phyloP scores from a whole-genome alignment of 2,329 filamentous ascomycete genomes.

The Aspergillus pseudotamarii region DNA sequence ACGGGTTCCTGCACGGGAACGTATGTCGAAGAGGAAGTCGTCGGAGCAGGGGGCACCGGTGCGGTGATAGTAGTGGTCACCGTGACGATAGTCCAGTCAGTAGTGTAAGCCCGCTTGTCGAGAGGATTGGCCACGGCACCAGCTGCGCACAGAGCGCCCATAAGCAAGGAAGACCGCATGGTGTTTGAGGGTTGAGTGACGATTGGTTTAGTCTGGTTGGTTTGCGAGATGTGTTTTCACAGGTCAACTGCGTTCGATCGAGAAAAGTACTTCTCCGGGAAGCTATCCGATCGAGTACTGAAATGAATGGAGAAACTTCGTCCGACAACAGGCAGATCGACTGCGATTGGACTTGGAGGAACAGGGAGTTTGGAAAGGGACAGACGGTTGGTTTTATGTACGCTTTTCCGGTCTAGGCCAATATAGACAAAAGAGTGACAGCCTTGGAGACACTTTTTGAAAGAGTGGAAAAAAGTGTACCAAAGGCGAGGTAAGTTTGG shows the following conservation, averaged over 20 bases:
- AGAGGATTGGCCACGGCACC: conserved; percentile 36
- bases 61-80: conserved; percentile 40
- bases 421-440: conserved; percentile 37
- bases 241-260: conserved; percentile 35
- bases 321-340: conserved; percentile 37
- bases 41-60: conserved; percentile 10
- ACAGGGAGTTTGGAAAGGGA: conserved; percentile 1
- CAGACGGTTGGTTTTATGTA: conserved; percentile 15
- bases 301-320: conserved; percentile 9
- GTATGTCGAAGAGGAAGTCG: conserved; percentile 16
- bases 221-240: conserved; percentile 23
- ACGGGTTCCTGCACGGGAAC: conserved; percentile 9
- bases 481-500: conserved; percentile 20
- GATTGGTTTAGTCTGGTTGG: conserved; percentile 1
- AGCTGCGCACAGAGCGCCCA: conserved; percentile 41
- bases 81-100: conserved; percentile 40
- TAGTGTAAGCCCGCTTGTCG: conserved; percentile 39
- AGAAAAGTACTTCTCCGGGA: conserved; percentile 41
- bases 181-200: conserved; percentile 8
- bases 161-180: conserved; percentile 40
- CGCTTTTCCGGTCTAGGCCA: conserved; percentile 17
- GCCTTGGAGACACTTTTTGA: conserved; percentile 34
- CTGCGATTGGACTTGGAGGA: conserved; percentile 25
- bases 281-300: conserved; percentile 24
- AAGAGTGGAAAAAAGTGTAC: conserved; percentile 35